phyloP scores from a whole-genome alignment of 495 filamentous ascomycete species.

The Aspergillus funiculosus region DNA sequence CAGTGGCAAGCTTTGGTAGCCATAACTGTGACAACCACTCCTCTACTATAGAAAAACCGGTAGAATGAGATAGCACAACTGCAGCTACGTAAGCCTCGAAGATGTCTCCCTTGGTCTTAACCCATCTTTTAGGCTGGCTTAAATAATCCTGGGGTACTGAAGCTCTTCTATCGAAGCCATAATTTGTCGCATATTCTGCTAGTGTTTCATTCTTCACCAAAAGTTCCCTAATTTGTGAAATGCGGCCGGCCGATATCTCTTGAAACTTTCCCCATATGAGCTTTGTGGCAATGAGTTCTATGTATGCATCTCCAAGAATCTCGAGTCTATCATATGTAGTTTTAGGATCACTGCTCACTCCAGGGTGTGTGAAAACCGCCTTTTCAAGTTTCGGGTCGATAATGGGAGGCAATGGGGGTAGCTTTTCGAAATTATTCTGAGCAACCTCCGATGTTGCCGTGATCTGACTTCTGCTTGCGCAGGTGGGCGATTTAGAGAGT shows the following conservation, averaged over 20 bases:
- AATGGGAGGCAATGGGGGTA: constrained; percentile 56
- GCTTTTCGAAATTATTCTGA: not conserved
- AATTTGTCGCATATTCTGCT: constrained; percentile 55
- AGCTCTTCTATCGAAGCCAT: constrained; percentile 60
- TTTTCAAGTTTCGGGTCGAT: constrained; percentile 49
- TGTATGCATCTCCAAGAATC: constrained; percentile 69
- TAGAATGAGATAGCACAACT: constrained; percentile 57
- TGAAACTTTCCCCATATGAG: constrained; percentile 61
- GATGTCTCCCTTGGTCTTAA: constrained; percentile 73
- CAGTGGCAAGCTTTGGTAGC: constrained; percentile 40
- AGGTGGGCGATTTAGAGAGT: not conserved
- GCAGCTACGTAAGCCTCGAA: constrained; percentile 88
- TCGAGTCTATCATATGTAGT: constrained; percentile 64
- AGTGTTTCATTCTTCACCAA: constrained; percentile 76
- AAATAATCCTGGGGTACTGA: constrained; percentile 42
- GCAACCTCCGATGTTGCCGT: not conserved
- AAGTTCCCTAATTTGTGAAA: constrained; percentile 60
- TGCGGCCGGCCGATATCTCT: constrained; percentile 50
- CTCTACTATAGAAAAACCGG: constrained; percentile 54
- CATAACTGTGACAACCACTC: constrained; percentile 68
- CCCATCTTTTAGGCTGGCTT: constrained; percentile 44
- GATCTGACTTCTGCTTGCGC: not conserved
- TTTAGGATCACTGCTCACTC: constrained; percentile 29
- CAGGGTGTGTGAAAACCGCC: constrained; percentile 64
- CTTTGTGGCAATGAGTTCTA: constrained; percentile 61